Base-by-base conservation (phyloP, 148 eudicot species). In the Vaccinium darrowii region DNA sequence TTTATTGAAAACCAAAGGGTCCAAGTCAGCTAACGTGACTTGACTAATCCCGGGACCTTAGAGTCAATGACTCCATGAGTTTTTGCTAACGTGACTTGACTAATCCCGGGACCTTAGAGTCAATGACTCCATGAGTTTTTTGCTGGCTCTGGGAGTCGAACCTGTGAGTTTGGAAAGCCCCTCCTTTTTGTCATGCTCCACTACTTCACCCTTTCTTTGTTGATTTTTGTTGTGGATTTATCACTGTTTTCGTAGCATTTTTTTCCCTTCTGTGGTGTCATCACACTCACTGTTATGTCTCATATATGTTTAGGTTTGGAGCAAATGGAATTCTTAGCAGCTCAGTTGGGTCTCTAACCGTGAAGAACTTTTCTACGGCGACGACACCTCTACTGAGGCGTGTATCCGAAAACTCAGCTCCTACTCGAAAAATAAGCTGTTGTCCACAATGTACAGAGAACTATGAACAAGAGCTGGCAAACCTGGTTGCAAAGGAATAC, bases 401-500 rank as follows among this genome's bases (percentile, higher is more conserved):
- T 73, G 79, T 84, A 50, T 86, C 91, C 15, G 95, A 91, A 57
- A 93, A 92, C 84, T 74, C 87, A 79, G 92, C 87, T 84, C 89
- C 90, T 67, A 81, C 85, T 82, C 88, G 90, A 76, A 83, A 79
- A 87, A 52, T 79, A 43, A 86, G 86, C 36, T 90, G 93, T 78
- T 96, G 99, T 84, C 93, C 98, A 2, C 91, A 88, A 30, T 96
- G 98, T 88, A 85, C 85, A 4, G 93, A 91, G 75, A 92, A 89
- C 84, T 95, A 90, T 78, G 91, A 91, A 25, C 86, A 93, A 81
- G 98, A 96, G 83, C 87, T 88, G 21, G 90, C 92, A 11, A 90
- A 88, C 43, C 80, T 93, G 8, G 86, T 82, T 2, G 84, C 92
- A 13, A 85, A 76, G 81, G 94, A 90, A n/a, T 52, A 85, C 9